Evolutionary conservation across 2,329 filamentous ascomycete genomes (phyloP).

Genomic region (Diplodia scrobiculata): DNA sequence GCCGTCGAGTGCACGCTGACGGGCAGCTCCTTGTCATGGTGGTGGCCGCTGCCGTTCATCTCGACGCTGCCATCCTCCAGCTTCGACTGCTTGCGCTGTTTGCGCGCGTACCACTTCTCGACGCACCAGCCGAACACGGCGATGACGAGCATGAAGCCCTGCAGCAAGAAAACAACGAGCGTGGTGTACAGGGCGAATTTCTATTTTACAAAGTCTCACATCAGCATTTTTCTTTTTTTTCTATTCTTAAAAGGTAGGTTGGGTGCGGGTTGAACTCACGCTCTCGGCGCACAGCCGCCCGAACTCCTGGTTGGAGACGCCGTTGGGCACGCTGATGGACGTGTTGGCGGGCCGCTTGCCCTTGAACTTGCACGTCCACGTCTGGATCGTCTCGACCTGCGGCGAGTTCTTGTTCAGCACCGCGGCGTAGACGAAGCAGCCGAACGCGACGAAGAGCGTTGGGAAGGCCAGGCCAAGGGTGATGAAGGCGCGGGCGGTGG

Average conservation of each 20-base stretch:
- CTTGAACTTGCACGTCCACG: constrained; percentile 47
- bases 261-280: constrained; percentile 34
- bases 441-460: constrained; percentile 45
- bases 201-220: constrained; percentile 31
- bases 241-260: not conserved
- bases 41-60: constrained; percentile 21
- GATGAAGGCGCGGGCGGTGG: constrained; percentile 46
- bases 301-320: constrained; percentile 44
- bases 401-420: constrained; percentile 43
- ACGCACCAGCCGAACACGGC: constrained; percentile 43
- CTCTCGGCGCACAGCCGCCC: constrained; percentile 47
- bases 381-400: constrained; percentile 45
- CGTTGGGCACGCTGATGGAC: constrained; percentile 34
- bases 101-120: constrained; percentile 43
- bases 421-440: constrained; percentile 47
- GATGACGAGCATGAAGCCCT: constrained; percentile 40
- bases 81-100: constrained; percentile 39
- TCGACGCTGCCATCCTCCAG: constrained; percentile 28
- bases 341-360: constrained; percentile 32
- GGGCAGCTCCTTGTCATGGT: constrained; percentile 1
- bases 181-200: constrained; percentile 51
- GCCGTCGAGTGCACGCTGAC: constrained; percentile 16
- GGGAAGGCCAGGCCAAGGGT: constrained; percentile 43
- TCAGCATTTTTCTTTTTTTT: not conserved
- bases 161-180: constrained; percentile 47